phyloP scores from a whole-genome alignment of 1,284 basidiomycete genomes.

The Ustilago curta region DNA sequence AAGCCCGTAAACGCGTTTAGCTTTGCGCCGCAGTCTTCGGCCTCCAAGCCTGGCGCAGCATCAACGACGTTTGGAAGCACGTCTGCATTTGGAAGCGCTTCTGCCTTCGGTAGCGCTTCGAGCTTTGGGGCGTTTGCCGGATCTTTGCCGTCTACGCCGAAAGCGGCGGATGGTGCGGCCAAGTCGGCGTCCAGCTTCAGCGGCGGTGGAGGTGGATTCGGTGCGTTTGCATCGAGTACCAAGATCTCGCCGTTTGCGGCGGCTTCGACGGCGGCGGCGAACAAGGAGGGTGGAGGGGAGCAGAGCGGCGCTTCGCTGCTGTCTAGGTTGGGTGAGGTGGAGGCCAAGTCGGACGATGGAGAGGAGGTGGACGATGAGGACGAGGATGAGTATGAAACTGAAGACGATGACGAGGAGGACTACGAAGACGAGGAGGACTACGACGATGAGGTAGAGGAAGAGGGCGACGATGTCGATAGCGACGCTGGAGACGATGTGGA shows the following conservation, averaged over 20 bases:
- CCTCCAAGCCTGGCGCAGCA: constrained; percentile 2
- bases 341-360: constrained; percentile 76
- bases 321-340: constrained; percentile 17
- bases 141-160: constrained; percentile 5
- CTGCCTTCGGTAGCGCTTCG: constrained; percentile 6
- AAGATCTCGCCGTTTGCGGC: constrained; percentile 28
- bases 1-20: constrained; percentile 29
- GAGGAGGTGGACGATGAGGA: constrained; percentile 69
- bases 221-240: constrained; percentile 19
- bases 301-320: constrained; percentile 18
- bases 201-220: constrained; percentile 14
- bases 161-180: not conserved
- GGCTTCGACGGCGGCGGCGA: constrained; percentile 5
- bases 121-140: constrained; percentile 4
- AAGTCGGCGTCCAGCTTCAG: constrained; percentile 29
- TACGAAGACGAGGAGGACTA: constrained; percentile 47
- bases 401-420: constrained; percentile 28
- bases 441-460: constrained; percentile 55
- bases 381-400: constrained; percentile 75
- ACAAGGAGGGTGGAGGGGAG: constrained; percentile 12
- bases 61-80: constrained; percentile 16
- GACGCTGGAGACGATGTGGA: constrained; percentile 51
- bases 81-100: constrained; percentile 11
- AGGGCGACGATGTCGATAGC: constrained; percentile 28
- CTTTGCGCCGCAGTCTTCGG: constrained; percentile 21